These are phyloP conservation scores for Phaffia rhodozyma DNA, from an alignment of 1,284 basidiomycete species.

Conservation along the genomic window DNA sequence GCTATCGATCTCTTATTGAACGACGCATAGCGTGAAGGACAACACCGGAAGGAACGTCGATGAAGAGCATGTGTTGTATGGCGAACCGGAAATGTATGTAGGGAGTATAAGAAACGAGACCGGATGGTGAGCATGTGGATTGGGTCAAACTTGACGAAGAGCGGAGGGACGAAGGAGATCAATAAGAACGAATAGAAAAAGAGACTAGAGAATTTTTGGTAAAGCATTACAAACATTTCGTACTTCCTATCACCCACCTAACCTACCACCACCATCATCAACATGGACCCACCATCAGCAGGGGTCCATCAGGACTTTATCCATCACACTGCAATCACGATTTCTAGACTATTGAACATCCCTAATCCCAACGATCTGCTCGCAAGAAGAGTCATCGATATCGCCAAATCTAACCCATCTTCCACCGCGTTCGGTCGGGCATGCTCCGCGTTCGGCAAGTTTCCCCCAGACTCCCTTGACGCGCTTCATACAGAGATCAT, in stretches of 20 bases:
- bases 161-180: background rate
- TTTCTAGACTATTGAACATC: conserved; percentile 64
- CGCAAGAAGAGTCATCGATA: conserved; percentile 62
- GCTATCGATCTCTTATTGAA: no score
- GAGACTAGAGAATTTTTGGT: background rate
- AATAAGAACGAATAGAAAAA: background rate
- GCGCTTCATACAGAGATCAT: conserved; percentile 48
- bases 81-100: no score
- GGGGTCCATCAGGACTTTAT: conserved; percentile 41
- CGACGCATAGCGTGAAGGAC: no score
- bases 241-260: background rate
- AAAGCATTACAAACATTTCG: background rate
- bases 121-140: no score
- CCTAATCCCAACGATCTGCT: conserved; percentile 72
- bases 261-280: background rate
- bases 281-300: background rate
- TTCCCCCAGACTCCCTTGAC: conserved; percentile 51
- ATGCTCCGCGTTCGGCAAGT: conserved; percentile 72
- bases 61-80: no score
- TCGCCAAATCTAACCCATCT: conserved; percentile 55
- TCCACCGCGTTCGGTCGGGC: conserved; percentile 53
- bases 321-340: conserved; percentile 64
- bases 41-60: no score
- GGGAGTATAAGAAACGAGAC: no score
- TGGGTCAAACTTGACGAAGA: background rate